phyloP scores from a whole-genome alignment of 768 basidiomycete genomes.

The Russula abietina region DNA sequence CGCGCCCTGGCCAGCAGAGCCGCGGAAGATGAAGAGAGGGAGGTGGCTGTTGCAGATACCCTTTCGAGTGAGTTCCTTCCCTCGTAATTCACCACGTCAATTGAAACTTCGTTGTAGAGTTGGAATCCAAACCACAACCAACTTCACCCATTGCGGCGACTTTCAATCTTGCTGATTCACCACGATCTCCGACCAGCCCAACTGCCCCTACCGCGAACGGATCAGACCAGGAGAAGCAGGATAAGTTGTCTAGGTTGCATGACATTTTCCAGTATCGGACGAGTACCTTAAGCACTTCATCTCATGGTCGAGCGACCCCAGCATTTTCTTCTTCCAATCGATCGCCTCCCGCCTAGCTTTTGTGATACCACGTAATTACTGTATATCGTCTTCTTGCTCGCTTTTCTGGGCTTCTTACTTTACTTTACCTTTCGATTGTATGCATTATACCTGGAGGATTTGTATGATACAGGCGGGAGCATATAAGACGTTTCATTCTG shows the following conservation, averaged over 20 bases:
- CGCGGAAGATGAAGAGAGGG: constrained; percentile 78
- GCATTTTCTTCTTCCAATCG: constrained; percentile 12
- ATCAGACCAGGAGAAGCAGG: constrained; percentile 40
- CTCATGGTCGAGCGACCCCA: constrained; percentile 27
- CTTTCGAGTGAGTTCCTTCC: constrained; percentile 56
- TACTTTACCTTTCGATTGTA: constrained; percentile 3
- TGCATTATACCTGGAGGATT: constrained; percentile 19
- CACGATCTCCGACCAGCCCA: constrained; percentile 24
- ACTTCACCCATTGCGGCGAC: constrained; percentile 1
- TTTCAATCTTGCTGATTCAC: constrained; percentile 11
- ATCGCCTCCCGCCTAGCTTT: constrained; percentile 10
- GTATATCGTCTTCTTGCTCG: background rate
- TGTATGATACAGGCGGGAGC: constrained; percentile 15
- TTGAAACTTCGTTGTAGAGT: constrained; percentile 12
- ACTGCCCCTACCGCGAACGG: constrained; percentile 24
- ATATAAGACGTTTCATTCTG: constrained; percentile 10
- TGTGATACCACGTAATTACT: background rate
- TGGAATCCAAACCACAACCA: constrained; percentile 23
- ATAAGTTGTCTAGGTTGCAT: constrained; percentile 68
- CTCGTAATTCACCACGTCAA: background rate
- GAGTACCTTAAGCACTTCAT: constrained; percentile 50
- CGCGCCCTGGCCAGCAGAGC: constrained; percentile 82
- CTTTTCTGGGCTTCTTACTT: background rate
- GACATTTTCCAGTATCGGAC: constrained; percentile 80
- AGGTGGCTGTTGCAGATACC: constrained; percentile 76